A percentile compares a stretch with the other conserved stretches of the same genome.
Conservation (phyloP, 179 eudicot genomes). For the Beta corolliflora region DNA sequence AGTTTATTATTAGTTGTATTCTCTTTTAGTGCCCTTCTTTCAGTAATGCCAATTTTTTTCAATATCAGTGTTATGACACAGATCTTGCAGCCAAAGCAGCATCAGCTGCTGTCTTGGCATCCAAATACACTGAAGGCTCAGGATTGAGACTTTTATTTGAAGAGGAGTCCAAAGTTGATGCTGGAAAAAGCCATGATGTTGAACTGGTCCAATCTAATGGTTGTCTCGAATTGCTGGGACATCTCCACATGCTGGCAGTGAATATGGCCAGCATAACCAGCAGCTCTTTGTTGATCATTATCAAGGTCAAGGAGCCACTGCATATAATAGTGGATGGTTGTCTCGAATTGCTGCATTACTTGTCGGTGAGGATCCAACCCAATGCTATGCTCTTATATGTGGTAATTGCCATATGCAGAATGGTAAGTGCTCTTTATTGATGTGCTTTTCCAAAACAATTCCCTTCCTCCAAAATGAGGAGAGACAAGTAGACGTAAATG, state of each 20-base stretch:
- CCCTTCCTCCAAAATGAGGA: neutral
- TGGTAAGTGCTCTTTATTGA: conserved; percentile 50
- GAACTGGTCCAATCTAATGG: conserved; percentile 60
- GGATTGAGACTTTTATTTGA: conserved; percentile 72
- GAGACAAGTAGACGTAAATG: neutral
- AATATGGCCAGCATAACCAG: conserved; percentile 46
- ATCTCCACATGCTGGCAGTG: conserved; percentile 37
- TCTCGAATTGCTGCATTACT: conserved; percentile 85
- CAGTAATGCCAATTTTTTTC: neutral
- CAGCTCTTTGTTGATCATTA: conserved; percentile 66
- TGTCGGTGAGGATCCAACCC: conserved; percentile 97
- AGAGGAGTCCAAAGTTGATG: conserved; percentile 50
- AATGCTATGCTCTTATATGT: conserved; percentile 91
- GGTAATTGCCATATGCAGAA: too few species aligned
- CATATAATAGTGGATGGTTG: conserved; percentile 78
- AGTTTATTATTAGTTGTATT: neutral
- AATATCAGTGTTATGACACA: conserved; percentile 82
- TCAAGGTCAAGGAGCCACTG: conserved; percentile 46
- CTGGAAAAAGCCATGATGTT: conserved; percentile 59
- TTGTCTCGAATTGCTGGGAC: conserved; percentile 33
- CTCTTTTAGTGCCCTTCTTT: neutral
- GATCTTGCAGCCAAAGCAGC: conserved; percentile 99
- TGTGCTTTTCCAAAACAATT: neutral
- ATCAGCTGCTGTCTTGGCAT: conserved; percentile 88
- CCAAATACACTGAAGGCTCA: conserved; percentile 82